These are phyloP conservation scores for Pythium plurisporium DNA, from an alignment of 352 stramenopile genomes.

Conservation along the genomic window DNA sequence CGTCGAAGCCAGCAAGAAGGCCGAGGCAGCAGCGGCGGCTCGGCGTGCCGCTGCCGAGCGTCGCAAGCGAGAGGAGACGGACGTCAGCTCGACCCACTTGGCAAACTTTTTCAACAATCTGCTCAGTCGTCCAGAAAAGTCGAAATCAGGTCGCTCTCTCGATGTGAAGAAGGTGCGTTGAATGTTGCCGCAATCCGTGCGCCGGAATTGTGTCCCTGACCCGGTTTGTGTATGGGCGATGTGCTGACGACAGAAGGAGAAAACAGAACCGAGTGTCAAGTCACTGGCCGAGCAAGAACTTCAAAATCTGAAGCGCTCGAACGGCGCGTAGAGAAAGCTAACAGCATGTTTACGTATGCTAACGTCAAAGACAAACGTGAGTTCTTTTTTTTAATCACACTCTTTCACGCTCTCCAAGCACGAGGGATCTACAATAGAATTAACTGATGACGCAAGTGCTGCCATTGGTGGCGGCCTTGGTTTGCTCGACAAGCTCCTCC, in stretches of 20 bases:
- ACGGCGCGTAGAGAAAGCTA: slow-evolving; percentile 14
- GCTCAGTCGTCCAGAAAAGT: slow-evolving; percentile 78
- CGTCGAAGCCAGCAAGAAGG: slow-evolving; percentile 79
- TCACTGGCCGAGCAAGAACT: slow-evolving; percentile 52
- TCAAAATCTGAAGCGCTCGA: slow-evolving; percentile 43
- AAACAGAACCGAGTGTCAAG: slow-evolving; percentile 45
- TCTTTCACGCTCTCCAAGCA: not conserved
- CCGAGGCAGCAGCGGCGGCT: slow-evolving; percentile 59
- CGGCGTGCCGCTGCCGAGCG: slow-evolving; percentile 66
- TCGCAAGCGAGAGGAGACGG: slow-evolving; percentile 75
- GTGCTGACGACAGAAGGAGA: slow-evolving; percentile 44
- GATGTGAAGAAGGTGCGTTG: slow-evolving; percentile 54
- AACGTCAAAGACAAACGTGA: slow-evolving; percentile 3
- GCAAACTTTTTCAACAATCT: slow-evolving; percentile 89
- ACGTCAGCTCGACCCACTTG: slow-evolving; percentile 82
- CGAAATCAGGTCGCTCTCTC: slow-evolving; percentile 59
- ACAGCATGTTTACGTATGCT: not conserved
- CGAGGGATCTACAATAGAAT: not conserved
- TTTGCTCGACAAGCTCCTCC: slow-evolving; percentile 66
- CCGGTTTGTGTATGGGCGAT: not conserved
- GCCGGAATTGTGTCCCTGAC: not conserved
- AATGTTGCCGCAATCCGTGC: too few relatives aligned
- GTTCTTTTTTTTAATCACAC: not conserved
- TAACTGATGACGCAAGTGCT: slow-evolving; percentile 63
- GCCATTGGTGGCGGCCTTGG: slow-evolving; percentile 43